Evolutionary conservation across 805 yeast species (phyloP).

Genomic region (Yamadazyma nakazawae): DNA sequence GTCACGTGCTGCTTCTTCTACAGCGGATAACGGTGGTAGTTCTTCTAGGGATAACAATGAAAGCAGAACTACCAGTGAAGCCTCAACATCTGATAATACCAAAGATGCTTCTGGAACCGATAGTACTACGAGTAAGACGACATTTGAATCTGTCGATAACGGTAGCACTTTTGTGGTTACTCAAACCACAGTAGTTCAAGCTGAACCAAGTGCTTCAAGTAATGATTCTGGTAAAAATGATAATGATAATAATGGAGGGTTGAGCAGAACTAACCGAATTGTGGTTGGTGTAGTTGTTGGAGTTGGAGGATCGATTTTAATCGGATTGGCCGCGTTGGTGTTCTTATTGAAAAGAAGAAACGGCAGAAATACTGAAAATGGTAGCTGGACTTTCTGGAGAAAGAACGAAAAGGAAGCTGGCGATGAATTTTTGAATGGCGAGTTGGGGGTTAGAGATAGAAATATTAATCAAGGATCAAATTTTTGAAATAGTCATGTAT

Average conservation of each 20-base stretch:
- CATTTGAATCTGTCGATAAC: constrained; percentile 30
- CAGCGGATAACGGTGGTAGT: background rate
- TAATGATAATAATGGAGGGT: constrained; percentile 23
- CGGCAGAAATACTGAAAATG: constrained; percentile 24
- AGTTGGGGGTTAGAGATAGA: constrained; percentile 46
- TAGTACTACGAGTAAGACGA: constrained; percentile 18
- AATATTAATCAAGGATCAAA: constrained; percentile 47
- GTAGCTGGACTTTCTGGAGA: constrained; percentile 49
- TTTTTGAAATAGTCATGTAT: constrained; percentile 21
- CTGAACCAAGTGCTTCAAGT: constrained; percentile 22
- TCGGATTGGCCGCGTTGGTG: constrained; percentile 32
- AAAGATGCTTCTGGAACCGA: background rate
- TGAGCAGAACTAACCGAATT: constrained; percentile 39
- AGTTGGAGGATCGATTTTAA: constrained; percentile 41
- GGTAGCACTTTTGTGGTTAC: constrained; percentile 41
- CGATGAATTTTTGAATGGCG: constrained; percentile 43
- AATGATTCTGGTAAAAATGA: constrained; percentile 8
- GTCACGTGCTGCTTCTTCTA: background rate
- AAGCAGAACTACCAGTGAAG: constrained; percentile 1
- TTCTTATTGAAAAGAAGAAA: constrained; percentile 35
- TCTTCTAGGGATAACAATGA: background rate
- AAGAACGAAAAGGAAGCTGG: constrained; percentile 40
- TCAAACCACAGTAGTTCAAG: constrained; percentile 29
- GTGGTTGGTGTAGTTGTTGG: constrained; percentile 49
- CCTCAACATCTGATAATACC: background rate